Conservation (phyloP, 2,329 filamentous ascomycete species). For the Zymoseptoria crescenta region DNA sequence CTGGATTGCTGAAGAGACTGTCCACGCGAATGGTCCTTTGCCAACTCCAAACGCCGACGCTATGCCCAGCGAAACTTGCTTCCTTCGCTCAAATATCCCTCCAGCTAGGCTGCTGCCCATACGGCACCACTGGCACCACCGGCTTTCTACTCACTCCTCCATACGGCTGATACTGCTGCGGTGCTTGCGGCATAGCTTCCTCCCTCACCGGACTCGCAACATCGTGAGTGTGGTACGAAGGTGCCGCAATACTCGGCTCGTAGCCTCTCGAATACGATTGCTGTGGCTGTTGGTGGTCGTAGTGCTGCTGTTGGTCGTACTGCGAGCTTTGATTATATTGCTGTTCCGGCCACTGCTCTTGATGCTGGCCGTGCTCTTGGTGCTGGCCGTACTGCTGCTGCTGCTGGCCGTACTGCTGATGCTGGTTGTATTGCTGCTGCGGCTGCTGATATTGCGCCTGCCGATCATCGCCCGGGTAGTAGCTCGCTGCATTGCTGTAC, state of each 20-base stretch:
- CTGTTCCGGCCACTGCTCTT: slow-evolving; percentile 2
- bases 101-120: slow-evolving; percentile 23
- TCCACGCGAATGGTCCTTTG: neutral
- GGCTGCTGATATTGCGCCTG: slow-evolving; percentile 3
- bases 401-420: neutral
- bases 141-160: slow-evolving; percentile 24
- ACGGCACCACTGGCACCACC: slow-evolving; percentile 8
- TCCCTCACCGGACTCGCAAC: slow-evolving; percentile 17
- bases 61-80: neutral
- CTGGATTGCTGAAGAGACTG: neutral
- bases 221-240: slow-evolving; percentile 9
- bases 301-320: slow-evolving; percentile 1
- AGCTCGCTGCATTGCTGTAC: slow-evolving; percentile 1
- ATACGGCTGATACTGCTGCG: slow-evolving; percentile 12
- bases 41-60: slow-evolving; percentile 2
- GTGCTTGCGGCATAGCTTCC: slow-evolving; percentile 7
- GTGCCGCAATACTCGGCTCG: slow-evolving; percentile 9
- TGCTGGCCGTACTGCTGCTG: neutral
- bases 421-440: neutral
- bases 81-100: slow-evolving; percentile 22
- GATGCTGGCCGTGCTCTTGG: neutral
- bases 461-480: slow-evolving; percentile 1
- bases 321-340: neutral
- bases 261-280: slow-evolving; percentile 13
- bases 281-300: neutral